Evolutionary conservation across 108 stramenopile species (phyloP), one percentile per base, ranked within the genome.

Genomic region (Stephanodiscus triporus): DNA sequence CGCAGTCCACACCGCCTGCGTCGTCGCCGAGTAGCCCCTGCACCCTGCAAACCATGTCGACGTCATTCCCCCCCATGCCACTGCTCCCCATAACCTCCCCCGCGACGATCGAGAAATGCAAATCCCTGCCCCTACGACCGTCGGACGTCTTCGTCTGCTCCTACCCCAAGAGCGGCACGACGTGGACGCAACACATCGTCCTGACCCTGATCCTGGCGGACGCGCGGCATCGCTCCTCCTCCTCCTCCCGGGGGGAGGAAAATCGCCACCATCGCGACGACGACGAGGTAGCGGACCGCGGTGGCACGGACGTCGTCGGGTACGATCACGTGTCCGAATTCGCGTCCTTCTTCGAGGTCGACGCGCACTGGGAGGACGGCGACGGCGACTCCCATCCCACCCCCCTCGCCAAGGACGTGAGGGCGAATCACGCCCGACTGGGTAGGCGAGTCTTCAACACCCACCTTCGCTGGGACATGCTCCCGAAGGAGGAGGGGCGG

Each of bases 151-250:
- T 90, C 68, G 72, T 90, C 26, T 86, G 85, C 69, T 82, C 83
- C 3, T 90, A 84, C 68, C 89, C 89, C 13, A 90, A 92, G 66
- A 70, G 70, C 29, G 91, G 91, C 0, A 92, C 91, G 24, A 92
- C 91, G 2, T 92, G 91, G 91, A 89, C 77, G 45, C 91, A 92
- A 63, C 80, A 82, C 66, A 87, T 89, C 70, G 81, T 89, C 4
- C 40, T 84, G 32, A 71, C 72, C 19, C 63, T 92, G 30, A 29
- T 92, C 9, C 38, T 77, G 68, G 76, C 69, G 1, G 74, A 83
- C 30, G 45, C 73, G 27, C 32, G 51, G 20, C 42, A 51, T 16
- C 61, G 64, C 23, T 53, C 49, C 20, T 20, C 4, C 17, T 4
- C 6, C 4, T 36, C 36, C 36, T n/a, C 32, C 32, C 32, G 32